Conservation (phyloP, 2,329 filamentous ascomycete genomes). For the Lachnum nothofagi region DNA sequence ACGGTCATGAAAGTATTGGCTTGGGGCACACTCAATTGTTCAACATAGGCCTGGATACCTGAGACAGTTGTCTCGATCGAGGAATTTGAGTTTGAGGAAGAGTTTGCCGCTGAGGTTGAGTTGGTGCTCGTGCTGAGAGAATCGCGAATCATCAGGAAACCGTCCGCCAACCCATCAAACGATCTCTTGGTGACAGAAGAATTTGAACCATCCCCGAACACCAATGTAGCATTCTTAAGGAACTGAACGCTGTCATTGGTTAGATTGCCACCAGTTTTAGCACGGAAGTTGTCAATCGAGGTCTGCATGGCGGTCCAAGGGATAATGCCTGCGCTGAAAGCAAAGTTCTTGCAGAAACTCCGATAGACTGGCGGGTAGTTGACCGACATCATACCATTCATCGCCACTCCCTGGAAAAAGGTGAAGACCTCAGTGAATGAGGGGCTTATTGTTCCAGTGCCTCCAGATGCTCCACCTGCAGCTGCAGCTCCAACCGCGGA, state of each 20-base stretch:
- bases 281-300: constrained; percentile 79
- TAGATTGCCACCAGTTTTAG: constrained; percentile 77
- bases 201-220: constrained; percentile 59
- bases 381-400: constrained; percentile 94
- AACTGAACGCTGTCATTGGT: constrained; percentile 71
- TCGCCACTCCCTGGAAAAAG: constrained; percentile 89
- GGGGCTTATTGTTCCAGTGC: constrained; percentile 65
- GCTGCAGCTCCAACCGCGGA: constrained; percentile 62
- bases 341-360: constrained; percentile 89
- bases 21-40: constrained; percentile 77
- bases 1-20: constrained; percentile 96
- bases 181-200: constrained; percentile 51
- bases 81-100: constrained; percentile 28
- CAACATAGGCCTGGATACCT: constrained; percentile 77
- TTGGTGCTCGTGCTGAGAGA: constrained; percentile 45
- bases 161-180: constrained; percentile 38
- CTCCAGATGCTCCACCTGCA: constrained; percentile 45
- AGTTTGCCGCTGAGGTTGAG: constrained; percentile 21
- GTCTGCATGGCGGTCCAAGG: constrained; percentile 75
- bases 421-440: constrained; percentile 79
- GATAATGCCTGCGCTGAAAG: constrained; percentile 79
- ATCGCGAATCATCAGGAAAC: constrained; percentile 50
- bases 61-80: constrained; percentile 51
- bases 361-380: constrained; percentile 81
- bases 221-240: constrained; percentile 69